phyloP scores from a whole-genome alignment of 1,284 basidiomycete species.

The Blastosporella zonata region DNA sequence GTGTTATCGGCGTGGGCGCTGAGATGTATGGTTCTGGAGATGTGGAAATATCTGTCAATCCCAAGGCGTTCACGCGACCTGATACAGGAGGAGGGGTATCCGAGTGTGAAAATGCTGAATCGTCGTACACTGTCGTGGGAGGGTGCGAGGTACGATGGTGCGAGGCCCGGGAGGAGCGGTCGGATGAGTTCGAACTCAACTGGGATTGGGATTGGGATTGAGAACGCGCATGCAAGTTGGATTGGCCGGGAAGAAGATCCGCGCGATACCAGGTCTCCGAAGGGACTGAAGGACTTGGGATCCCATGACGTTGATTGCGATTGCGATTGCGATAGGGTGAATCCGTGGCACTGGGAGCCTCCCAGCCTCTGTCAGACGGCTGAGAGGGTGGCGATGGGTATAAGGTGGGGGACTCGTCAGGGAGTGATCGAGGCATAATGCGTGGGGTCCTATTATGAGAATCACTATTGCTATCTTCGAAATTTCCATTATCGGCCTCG shows the following conservation, averaged over 20 bases:
- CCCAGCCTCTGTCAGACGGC: not conserved
- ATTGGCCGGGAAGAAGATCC: not conserved
- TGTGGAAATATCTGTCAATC: slow-evolving; percentile 8
- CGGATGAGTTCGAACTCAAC: not conserved
- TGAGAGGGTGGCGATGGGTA: not conserved
- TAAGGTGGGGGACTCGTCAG: slow-evolving; percentile 5
- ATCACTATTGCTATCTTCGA: not conserved
- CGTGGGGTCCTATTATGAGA: slow-evolving; percentile 10
- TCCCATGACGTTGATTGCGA: not conserved
- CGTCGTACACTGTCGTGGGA: not conserved
- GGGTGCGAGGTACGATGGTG: not conserved
- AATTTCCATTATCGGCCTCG: not conserved
- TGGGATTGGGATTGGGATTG: not conserved
- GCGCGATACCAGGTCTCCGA: not conserved
- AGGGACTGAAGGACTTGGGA: not conserved
- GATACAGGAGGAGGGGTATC: not conserved
- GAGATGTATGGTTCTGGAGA: slow-evolving; percentile 12
- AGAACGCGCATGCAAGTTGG: slow-evolving; percentile 1
- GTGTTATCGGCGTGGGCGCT: slow-evolving; percentile 12
- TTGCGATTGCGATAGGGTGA: not conserved
- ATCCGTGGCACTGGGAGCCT: not conserved
- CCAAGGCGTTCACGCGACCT: slow-evolving; percentile 7
- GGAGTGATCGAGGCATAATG: not conserved
- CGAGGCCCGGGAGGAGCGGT: slow-evolving; percentile 6
- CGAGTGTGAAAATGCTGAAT: not conserved